phyloP scores from a whole-genome alignment of 192 early-diverging fungal genomes.

The Pilobolus umbonatus region DNA sequence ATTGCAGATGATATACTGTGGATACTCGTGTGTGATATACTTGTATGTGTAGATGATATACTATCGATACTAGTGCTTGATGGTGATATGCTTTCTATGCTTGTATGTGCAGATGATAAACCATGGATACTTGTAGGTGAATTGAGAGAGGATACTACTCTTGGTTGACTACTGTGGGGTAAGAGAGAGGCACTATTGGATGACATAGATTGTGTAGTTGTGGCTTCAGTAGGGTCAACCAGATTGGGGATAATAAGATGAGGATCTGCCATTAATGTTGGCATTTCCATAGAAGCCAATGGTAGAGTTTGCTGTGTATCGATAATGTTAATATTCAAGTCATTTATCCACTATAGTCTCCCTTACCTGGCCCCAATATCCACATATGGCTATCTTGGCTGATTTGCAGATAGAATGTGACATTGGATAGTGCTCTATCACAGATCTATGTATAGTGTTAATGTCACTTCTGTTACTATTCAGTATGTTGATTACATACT shows the following conservation, averaged over 20 bases:
- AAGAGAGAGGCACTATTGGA: neutral
- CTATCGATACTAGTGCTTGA: no score
- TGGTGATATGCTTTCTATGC: no score
- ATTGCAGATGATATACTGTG: no score
- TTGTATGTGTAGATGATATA: no score
- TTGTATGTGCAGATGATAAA: no score
- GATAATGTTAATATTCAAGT: neutral
- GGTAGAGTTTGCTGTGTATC: constrained; percentile 9
- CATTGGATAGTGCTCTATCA: neutral
- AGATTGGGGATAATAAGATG: neutral
- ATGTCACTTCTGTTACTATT: neutral
- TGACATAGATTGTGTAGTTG: neutral
- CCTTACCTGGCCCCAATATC: constrained; percentile 11
- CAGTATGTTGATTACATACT: neutral
- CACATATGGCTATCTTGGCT: constrained; percentile 12
- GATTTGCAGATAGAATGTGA: constrained; percentile 7
- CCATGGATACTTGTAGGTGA: no score
- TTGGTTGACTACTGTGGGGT: neutral
- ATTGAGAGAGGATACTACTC: no score
- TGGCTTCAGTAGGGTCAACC: neutral
- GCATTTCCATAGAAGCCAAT: neutral
- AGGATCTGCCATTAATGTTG: neutral
- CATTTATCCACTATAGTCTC: no score
- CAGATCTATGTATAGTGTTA: neutral
- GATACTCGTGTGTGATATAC: no score